Evolutionary conservation across 495 filamentous ascomycete species (phyloP).

Genomic region (Penicillium verhagenii): DNA sequence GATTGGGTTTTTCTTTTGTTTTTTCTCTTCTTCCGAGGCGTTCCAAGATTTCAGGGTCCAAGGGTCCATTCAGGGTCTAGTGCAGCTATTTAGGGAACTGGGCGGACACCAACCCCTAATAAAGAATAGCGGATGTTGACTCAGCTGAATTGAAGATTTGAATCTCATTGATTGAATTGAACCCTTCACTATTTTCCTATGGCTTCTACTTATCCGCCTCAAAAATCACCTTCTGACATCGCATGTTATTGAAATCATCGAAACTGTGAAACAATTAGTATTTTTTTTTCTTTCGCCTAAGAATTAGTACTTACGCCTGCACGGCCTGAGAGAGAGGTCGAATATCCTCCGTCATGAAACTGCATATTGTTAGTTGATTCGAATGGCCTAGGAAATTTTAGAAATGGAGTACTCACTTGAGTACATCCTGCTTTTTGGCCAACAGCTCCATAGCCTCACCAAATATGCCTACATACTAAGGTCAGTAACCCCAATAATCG

Average conservation of each 20-base stretch:
- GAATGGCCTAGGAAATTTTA: not conserved
- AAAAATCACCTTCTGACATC: slow-evolving; percentile 38
- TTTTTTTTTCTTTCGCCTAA: not conserved
- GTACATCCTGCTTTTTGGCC: slow-evolving; percentile 45
- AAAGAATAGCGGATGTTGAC: not conserved
- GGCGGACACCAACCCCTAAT: too few relatives aligned
- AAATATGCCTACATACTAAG: slow-evolving; percentile 30
- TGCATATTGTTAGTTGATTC: slow-evolving; percentile 16
- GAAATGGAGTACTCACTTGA: slow-evolving; percentile 23
- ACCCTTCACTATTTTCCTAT: not conserved
- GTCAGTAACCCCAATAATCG: slow-evolving; percentile 1
- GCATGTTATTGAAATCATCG: slow-evolving; percentile 39
- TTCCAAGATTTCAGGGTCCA: not conserved
- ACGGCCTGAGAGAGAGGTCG: slow-evolving; percentile 36
- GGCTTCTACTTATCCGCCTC: slow-evolving; percentile 28
- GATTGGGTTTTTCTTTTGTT: too few relatives aligned
- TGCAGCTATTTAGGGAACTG: not conserved
- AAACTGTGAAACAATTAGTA: slow-evolving; percentile 18
- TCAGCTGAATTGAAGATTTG: too few relatives aligned
- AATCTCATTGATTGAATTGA: too few relatives aligned
- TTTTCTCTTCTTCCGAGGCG: too few relatives aligned
- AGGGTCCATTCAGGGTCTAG: not conserved
- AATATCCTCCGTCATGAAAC: slow-evolving; percentile 39
- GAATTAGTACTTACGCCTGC: slow-evolving; percentile 26
- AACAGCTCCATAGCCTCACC: slow-evolving; percentile 67